Conservation (phyloP, 1,284 basidiomycete genomes). For the Rhizopogon parksii region DNA sequence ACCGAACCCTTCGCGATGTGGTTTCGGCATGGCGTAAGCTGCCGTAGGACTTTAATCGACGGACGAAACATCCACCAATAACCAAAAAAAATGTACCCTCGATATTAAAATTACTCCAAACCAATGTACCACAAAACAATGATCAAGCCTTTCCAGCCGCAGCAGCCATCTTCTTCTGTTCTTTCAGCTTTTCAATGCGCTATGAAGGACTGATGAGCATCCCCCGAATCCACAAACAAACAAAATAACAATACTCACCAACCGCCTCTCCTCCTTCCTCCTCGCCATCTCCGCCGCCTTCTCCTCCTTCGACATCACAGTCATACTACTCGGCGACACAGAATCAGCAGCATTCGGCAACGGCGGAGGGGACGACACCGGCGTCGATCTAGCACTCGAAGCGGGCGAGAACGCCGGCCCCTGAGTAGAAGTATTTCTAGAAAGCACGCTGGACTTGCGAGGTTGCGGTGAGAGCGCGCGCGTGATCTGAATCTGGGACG, state of each 20-base stretch:
- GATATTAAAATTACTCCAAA: too few species aligned
- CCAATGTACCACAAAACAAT: background rate
- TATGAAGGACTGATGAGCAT: slow-evolving; percentile 19
- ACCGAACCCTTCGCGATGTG: too few species aligned
- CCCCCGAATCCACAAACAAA: slow-evolving; percentile 2
- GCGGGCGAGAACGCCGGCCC: slow-evolving; percentile 12
- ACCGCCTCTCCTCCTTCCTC: slow-evolving; percentile 81
- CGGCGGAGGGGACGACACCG: slow-evolving; percentile 19
- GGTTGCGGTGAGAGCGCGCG: slow-evolving; percentile 17
- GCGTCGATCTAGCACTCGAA: slow-evolving; percentile 20
- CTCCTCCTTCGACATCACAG: slow-evolving; percentile 73
- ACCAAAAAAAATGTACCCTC: too few species aligned
- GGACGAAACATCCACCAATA: too few species aligned
- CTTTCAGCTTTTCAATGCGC: slow-evolving; percentile 66
- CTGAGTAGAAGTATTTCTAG: background rate
- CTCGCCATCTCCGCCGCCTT: slow-evolving; percentile 85
- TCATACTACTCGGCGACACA: slow-evolving; percentile 11
- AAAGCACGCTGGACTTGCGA: slow-evolving; percentile 5
- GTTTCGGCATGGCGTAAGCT: too few species aligned
- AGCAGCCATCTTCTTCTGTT: slow-evolving; percentile 51
- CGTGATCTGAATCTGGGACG: slow-evolving; percentile 8
- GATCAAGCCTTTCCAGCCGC: slow-evolving; percentile 9
- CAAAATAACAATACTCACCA: slow-evolving; percentile 38
- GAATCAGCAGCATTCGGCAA: slow-evolving; percentile 10
- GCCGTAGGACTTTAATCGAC: too few species aligned